Conservation (phyloP, 164 flowering plant species). For the Tetrastigma voinierianum region DNA sequence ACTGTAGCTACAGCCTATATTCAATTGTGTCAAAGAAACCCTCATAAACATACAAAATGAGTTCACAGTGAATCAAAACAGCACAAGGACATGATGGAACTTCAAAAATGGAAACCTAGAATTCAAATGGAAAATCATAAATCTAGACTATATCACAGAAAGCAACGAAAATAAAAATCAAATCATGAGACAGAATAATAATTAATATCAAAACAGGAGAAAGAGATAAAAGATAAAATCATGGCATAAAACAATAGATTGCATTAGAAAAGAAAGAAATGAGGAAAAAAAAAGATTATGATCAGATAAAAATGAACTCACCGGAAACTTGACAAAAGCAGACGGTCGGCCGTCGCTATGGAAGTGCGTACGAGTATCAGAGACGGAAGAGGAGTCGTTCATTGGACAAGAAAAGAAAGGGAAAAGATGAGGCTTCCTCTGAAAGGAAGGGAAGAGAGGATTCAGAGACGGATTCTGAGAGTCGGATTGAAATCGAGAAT, state of each 20-base stretch:
- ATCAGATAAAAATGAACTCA: conserved; percentile 7
- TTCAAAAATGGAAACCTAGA: conserved; percentile 2
- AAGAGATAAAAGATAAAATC: too few species aligned
- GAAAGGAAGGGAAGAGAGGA: conserved; percentile 15
- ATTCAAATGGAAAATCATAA: not conserved
- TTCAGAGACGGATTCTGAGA: conserved; percentile 12
- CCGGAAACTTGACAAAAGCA: conserved; percentile 1
- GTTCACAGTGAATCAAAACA: not conserved
- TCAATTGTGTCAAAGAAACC: not conserved
- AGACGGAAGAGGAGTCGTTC: not conserved
- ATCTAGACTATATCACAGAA: not conserved
- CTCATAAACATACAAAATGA: not conserved
- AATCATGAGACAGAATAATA: too few species aligned
- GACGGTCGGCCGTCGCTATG: conserved; percentile 5
- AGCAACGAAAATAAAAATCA: too few species aligned
- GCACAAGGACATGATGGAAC: not conserved
- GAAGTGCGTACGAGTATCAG: not conserved
- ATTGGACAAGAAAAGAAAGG: not conserved
- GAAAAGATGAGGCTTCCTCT: not conserved
- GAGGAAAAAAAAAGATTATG: not conserved
- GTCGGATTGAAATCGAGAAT: conserved; percentile 10
- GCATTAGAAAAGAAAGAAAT: not conserved
- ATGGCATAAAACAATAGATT: too few species aligned
- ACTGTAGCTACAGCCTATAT: too few species aligned
- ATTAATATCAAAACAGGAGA: too few species aligned